Percentiles rank a stretch among this genome's conserved stretches.
phyloP scores from a whole-genome alignment of 768 basidiomycete species.

The Melanogaster broomeanus region DNA sequence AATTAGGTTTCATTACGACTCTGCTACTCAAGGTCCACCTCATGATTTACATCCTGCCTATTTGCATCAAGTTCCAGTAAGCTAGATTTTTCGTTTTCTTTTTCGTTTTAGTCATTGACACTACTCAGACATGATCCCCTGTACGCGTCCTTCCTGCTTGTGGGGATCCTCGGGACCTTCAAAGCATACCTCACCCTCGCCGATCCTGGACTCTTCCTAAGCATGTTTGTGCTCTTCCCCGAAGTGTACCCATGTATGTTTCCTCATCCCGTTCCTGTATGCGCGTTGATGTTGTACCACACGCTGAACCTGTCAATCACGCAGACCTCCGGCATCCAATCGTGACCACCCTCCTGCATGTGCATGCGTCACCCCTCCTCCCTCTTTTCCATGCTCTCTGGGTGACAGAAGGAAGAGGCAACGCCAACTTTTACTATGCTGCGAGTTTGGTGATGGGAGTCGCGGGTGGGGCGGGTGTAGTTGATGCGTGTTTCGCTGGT shows the following conservation, averaged over 20 bases:
- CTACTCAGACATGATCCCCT: constrained; percentile 75
- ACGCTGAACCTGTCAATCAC: not conserved
- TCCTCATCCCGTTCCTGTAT: not conserved
- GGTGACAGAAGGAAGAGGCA: constrained; percentile 89
- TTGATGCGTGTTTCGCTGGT: constrained; percentile 85
- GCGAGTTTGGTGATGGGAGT: constrained; percentile 92
- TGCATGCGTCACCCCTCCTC: constrained; percentile 82
- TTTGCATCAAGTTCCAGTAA: constrained; percentile 88
- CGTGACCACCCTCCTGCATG: constrained; percentile 77
- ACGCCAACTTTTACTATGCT: constrained; percentile 98
- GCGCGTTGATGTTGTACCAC: not conserved
- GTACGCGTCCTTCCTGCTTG: constrained; percentile 72
- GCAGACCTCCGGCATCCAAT: constrained; percentile 85
- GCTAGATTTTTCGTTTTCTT: constrained; percentile 18
- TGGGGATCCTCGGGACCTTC: constrained; percentile 80
- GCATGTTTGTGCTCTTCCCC: constrained; percentile 79
- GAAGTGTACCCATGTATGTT: constrained; percentile 80
- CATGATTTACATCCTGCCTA: constrained; percentile 76
- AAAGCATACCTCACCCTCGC: constrained; percentile 92
- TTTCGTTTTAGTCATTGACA: not conserved
- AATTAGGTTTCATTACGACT: not conserved
- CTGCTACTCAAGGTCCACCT: constrained; percentile 65
- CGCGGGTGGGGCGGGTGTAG: constrained; percentile 78
- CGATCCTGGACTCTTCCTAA: constrained; percentile 85
- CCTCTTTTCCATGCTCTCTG: constrained; percentile 92